Evolutionary conservation across 2,329 filamentous ascomycete species (phyloP).

Genomic region (Botrytis fabae): DNA sequence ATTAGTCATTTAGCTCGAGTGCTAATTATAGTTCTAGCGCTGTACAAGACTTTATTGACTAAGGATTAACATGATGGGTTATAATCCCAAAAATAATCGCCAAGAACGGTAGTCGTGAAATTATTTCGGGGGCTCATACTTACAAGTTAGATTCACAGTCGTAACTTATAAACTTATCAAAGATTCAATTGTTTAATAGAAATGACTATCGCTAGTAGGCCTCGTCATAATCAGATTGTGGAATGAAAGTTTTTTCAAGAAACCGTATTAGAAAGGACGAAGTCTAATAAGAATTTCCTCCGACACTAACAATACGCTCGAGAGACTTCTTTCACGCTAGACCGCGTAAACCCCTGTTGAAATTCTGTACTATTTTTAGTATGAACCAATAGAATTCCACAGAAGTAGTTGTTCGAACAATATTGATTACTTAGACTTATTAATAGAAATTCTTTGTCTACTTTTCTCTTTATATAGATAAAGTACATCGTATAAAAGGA

Average conservation of each 20-base stretch:
- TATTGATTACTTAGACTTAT: neutral
- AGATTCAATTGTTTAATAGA: neutral
- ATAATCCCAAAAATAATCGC: neutral
- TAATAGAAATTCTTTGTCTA: neutral
- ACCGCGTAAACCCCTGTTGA: neutral
- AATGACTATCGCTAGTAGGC: neutral
- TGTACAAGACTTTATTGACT: neutral
- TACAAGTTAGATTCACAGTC: neutral
- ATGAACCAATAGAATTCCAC: neutral
- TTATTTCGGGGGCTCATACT: neutral
- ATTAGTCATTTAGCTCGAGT: neutral
- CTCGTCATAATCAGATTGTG: neutral
- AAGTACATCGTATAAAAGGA: neutral
- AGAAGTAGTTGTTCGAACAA: neutral
- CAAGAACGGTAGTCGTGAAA: neutral
- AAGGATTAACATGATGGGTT: neutral
- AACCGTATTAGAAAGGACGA: neutral
- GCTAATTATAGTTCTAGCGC: neutral
- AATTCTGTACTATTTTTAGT: neutral
- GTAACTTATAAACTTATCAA: neutral
- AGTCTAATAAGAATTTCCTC: rapidly evolving
- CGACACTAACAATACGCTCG: neutral
- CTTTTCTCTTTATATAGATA: too few relatives aligned
- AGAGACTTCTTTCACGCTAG: neutral
- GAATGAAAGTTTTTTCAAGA: too few relatives aligned